Base-by-base conservation (phyloP, 441 rosid species). In the Raphanus hybrid region DNA sequence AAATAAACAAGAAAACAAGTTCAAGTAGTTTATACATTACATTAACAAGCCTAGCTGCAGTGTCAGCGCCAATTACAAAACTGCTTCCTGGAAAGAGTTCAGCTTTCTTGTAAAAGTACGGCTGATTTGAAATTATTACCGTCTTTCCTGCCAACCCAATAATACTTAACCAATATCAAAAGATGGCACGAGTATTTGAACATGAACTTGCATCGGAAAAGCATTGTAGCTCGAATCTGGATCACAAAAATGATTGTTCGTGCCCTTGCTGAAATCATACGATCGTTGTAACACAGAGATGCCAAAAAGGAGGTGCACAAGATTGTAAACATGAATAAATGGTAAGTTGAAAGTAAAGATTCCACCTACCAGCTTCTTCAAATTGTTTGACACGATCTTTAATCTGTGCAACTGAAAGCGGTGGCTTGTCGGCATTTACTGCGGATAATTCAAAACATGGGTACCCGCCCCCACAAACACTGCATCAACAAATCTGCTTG, bases 381-480 rank as follows among this genome's bases (percentile, higher is more conserved):
- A 95, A 93, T 78, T 91, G 97, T 86, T 80, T 80, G 76, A 91
- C 90, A 71, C 97, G 94, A 32, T 87, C 87, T 79, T 89, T 91
- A 72, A 93, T 87, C 85, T 90, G 82, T 27, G 87, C 79, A 61
- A 90, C 82, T 37, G 93, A 84, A 66, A 93, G 81, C 2, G 95
- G 89, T 80, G 97, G 94, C 74, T 96, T 96, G 87, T 96, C 98
- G 0, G 99, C 98, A 86, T 92, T 96, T 71, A 96, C 77, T 23
- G 95, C 97, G 12, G 98, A 92, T 67, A 93, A 66, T 86, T 96
- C 97, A 61, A 96, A 96, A 84, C 98, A 92, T 45, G 97, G 97
- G 79, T 85, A 87, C 12, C 97, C 98, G 58, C 85, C 69, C 52
- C 89, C 87, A 74, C 73, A 80, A 34, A 86, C 78, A 70, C 99